Evolutionary conservation across 2,329 filamentous ascomycete species (phyloP).

Genomic region (Gnomoniopsis sp.): DNA sequence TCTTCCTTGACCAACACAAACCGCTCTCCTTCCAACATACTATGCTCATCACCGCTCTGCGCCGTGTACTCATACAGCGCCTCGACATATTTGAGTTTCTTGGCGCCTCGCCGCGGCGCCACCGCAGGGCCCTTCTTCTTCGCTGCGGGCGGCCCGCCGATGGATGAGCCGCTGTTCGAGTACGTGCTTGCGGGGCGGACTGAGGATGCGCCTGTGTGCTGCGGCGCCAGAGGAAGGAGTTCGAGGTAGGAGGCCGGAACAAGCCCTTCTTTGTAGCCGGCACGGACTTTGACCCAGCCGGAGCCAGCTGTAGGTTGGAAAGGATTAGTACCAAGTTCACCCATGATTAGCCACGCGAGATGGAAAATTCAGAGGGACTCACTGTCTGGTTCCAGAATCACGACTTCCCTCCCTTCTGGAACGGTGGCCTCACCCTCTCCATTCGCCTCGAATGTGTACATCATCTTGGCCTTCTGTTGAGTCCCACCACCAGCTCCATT

Average conservation of each 20-base stretch:
- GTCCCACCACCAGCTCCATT: conserved; percentile 33
- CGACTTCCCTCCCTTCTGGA: conserved; percentile 73
- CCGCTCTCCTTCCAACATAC: conserved; percentile 84
- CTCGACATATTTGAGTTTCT: conserved; percentile 91
- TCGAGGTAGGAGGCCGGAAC: conserved; percentile 88
- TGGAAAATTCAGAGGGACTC: conserved; percentile 34
- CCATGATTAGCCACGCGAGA: conserved; percentile 7
- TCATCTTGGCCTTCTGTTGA: conserved; percentile 69
- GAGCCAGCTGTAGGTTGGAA: conserved; percentile 64
- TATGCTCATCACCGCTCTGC: conserved; percentile 81
- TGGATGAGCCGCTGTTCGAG: conserved; percentile 72
- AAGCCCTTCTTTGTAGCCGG: conserved; percentile 73
- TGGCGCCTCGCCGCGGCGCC: conserved; percentile 83
- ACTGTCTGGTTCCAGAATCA: conserved; percentile 85
- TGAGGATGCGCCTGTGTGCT: conserved; percentile 40
- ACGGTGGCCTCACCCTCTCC: conserved; percentile 80
- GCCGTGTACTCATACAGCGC: conserved; percentile 90
- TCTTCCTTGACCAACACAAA: conserved; percentile 89
- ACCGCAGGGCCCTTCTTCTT: conserved; percentile 93
- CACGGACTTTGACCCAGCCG: conserved; percentile 85
- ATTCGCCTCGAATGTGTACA: conserved; percentile 80
- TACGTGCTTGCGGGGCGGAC: conserved; percentile 71
- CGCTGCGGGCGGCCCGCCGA: conserved; percentile 41
- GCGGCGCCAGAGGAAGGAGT: conserved; percentile 45
- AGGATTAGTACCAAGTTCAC: conserved; percentile 26